A percentile compares a stretch with the other conserved stretches of the same genome.
Conservation (phyloP, 2,329 filamentous ascomycete species). For the Fusarium camptoceras region DNA sequence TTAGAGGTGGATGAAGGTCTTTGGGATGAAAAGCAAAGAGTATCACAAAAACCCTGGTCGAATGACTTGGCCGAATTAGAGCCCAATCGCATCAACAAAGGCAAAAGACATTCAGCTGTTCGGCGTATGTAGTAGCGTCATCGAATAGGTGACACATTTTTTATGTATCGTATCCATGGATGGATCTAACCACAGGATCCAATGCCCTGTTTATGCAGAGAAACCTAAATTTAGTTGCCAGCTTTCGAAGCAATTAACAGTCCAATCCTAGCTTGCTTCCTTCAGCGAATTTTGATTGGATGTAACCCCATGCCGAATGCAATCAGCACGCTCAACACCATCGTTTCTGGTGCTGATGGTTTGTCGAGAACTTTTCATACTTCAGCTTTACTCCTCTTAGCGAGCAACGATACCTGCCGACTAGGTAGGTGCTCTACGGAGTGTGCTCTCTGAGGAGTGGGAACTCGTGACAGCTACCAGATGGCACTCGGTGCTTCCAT, state of each 20-base stretch:
- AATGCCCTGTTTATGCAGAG: constrained; percentile 1
- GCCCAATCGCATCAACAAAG: constrained; percentile 9
- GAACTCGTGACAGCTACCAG: not conserved
- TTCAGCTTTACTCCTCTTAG: not conserved
- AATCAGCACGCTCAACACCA: constrained; percentile 10
- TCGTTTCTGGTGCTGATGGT: not conserved
- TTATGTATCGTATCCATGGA: not conserved
- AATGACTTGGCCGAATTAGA: constrained; percentile 3
- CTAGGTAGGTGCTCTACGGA: not conserved
- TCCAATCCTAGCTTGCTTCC: not conserved
- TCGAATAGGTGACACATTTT: constrained; percentile 1
- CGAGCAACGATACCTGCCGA: not conserved
- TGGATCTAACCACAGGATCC: not conserved
- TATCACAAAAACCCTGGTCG: constrained; percentile 12
- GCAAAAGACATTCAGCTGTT: constrained; percentile 2
- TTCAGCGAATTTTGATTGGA: constrained; percentile 13
- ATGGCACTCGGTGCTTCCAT: not conserved
- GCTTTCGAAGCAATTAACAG: constrained; percentile 3
- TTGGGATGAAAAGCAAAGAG: constrained; percentile 2
- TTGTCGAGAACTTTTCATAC: not conserved
- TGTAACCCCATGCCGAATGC: not conserved
- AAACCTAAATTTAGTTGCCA: constrained; percentile 8
- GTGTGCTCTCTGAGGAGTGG: not conserved
- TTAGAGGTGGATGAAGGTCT: not conserved
- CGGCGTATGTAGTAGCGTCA: not conserved